Conservation (phyloP, 495 filamentous ascomycete genomes). For the Xanthoparmelia taractica region DNA sequence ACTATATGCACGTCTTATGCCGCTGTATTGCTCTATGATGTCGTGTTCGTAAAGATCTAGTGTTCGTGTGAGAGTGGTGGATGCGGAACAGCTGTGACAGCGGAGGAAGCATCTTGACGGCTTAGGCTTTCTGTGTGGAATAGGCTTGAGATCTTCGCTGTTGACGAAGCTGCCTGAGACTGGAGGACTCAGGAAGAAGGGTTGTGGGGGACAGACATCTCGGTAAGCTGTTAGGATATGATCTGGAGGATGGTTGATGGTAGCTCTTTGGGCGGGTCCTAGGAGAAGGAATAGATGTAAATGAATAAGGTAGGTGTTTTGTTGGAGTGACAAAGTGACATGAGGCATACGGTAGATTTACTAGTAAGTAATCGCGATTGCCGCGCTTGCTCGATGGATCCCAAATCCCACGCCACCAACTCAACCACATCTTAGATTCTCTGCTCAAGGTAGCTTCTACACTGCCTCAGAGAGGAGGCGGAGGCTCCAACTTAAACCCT, state of each 20-base stretch:
- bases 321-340: not conserved
- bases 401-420: not conserved
- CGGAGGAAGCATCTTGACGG: slow-evolving; percentile 54
- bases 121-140: not conserved
- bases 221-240: not conserved
- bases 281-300: not conserved
- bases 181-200: not conserved
- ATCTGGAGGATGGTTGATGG: not conserved
- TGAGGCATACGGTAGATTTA: not conserved
- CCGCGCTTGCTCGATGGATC: slow-evolving; percentile 5
- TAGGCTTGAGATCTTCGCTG: not conserved
- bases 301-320: not conserved
- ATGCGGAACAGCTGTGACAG: slow-evolving; percentile 46
- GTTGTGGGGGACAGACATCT: not conserved
- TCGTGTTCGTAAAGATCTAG: slow-evolving; percentile 35
- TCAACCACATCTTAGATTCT: not conserved
- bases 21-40: slow-evolving; percentile 24
- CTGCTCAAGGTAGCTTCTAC: not conserved
- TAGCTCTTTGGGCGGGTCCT: not conserved
- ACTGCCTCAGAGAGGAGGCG: not conserved
- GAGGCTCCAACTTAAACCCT: not conserved
- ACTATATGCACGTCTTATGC: slow-evolving; percentile 16
- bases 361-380: not conserved
- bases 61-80: slow-evolving; percentile 44
- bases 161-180: not conserved